Evolutionary conservation across 768 basidiomycete species (phyloP), one percentile per base, ranked within the genome.

Genomic region (Phlebiopsis gigantea): DNA sequence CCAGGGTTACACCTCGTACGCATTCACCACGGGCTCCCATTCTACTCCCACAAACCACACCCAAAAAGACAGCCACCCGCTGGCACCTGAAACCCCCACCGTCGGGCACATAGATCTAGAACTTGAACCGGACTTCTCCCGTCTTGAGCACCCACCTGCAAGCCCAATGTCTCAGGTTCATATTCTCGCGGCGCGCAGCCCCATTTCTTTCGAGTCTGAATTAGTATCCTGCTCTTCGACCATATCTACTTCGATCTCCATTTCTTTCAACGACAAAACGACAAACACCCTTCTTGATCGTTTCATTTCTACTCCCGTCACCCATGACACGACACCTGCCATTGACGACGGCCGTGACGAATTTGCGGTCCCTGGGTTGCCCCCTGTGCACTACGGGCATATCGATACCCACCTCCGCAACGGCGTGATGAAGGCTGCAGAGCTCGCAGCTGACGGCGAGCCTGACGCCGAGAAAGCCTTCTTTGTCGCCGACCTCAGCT

Each of bases 401-500:
- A 81, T 87, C 26, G 84, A 87, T 49, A 66, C 88, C 29, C 90
- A 90, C 67, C 78, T 93, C 52, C 77, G 89, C 46, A 82, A 82
- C 60, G 88, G 88, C n/a, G 80, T 93, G 53, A 84, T 90, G 75
- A 76, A 77, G 25, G 84, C 87, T 0, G 74, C 78, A 4, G 73
- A 74, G 54, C 74, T 78, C 29, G 72, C 78, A 19, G 77, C 77
- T 30, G 77, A 75, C 24, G 75, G 80, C 57, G 79, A 80, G 60
- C 77, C 78, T 19, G 85, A 92, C 65, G 88, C 93, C 10, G 97
- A 98, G 73, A 86, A 85, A 57, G 96, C 97, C 6, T 98, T 98
- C 71, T 98, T 98, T 65, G 95, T 97, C 10, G 93, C 90, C 10
- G 97, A 99, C 71, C 84, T 99, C 43, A 83, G 87, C 63, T 81